Base-by-base conservation (phyloP, 179 eudicot species). In the Beta lomatogona region DNA sequence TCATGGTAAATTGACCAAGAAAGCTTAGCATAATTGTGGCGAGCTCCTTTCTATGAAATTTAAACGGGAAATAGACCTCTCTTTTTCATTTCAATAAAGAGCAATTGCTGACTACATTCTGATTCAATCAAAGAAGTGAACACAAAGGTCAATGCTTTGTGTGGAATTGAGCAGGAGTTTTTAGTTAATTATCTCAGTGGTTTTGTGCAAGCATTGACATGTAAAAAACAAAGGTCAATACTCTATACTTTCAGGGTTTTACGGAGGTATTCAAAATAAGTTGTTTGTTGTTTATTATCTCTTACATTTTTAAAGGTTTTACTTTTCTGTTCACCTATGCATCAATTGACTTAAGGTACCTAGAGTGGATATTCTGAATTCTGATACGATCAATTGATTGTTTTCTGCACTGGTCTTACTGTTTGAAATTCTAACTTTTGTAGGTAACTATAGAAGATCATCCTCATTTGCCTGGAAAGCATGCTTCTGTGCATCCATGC, bases 401-500 rank as follows among this genome's bases (percentile, higher is more conserved):
- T 60, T 9, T 48, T 54, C 44, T 19, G 54, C n/a, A 4, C 28
- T 55, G 25, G 70, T 22, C 71, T 80, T 80, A 74, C 28, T 13
- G 14, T 77, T 80, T 25, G 4, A 1, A 54, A 0, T 44, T 81
- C 19, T 46, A 72, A 73, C 71, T 18, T 64, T 15, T 54, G 78
- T 88, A 91, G 95, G 95, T 93, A 60, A 96, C 99, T 57, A 93
- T 96, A 82, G 99, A 94, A 88, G 98, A 93, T 82, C 99, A 96
- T 86, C 99, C 99, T 36, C 99, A 96, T 86, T 88, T 96, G 76
- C 92, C 97, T 72, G 99, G 99, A 61, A 94, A 96, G 83, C 98
- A 96, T 90, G 99, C 99, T 76, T 96, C 99, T 83, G 94, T 96
- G 57, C 99, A 96, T 87, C 99, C 98, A 78, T 96, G 99, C 87